Conservation (phyloP, 176 grass and related monocot genomes). For the Thinopyrum elongatum region DNA sequence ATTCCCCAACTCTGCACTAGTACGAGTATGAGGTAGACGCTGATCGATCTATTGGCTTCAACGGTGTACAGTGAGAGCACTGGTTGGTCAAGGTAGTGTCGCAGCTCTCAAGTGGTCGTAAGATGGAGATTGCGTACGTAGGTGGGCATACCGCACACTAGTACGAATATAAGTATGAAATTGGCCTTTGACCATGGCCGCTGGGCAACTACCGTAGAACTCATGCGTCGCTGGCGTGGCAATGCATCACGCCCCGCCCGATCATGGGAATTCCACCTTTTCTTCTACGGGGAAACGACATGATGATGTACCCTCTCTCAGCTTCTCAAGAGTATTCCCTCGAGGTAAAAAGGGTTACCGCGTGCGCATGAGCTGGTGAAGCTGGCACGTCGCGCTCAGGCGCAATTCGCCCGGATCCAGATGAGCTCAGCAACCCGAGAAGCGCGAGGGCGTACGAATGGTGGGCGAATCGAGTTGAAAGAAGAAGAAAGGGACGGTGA, state of each 20-base stretch:
- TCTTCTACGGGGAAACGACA: background rate
- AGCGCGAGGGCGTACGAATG: background rate
- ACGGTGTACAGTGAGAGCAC: background rate
- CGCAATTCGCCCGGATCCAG: background rate
- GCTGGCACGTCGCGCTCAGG: background rate
- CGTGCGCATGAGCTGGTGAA: background rate
- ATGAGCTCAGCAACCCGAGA: background rate
- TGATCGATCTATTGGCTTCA: background rate
- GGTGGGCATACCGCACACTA: background rate
- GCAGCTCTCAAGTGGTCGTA: no score
- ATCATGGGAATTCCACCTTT: background rate
- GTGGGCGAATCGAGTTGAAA: background rate
- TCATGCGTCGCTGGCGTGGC: background rate
- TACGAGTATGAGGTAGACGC: background rate
- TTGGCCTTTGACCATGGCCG: background rate
- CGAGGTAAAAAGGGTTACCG: background rate
- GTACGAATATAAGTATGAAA: background rate
- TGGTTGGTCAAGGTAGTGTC: background rate
- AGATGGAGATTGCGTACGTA: background rate
- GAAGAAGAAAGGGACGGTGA: background rate
- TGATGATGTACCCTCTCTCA: background rate
- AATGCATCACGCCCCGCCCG: background rate
- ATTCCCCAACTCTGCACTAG: background rate
- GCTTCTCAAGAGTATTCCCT: no score
- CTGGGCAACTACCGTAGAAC: background rate